Base-by-base conservation (phyloP, 2,329 filamentous ascomycete species). In the Aspergillus sp. region DNA sequence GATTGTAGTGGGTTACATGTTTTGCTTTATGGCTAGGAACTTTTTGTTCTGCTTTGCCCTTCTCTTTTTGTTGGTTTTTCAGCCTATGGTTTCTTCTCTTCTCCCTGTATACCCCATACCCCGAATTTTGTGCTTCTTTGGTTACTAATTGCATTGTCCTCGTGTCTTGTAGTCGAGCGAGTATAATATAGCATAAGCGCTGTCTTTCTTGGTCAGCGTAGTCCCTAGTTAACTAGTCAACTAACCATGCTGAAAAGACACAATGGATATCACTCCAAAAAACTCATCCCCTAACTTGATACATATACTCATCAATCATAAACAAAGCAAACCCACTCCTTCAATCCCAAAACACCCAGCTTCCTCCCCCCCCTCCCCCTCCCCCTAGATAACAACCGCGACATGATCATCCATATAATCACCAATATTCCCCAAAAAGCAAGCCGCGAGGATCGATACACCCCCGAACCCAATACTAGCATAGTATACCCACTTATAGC, bases 401-500 rank as follows among this genome's bases (percentile, higher is more conserved):
- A 86, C 79, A 71, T 84, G 80, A 61, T 86, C 81, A 68, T 84
- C 81, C 81, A 87, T 84, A 63, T 84, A 85, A 69, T 80, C 73
- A 42, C 75, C 77, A 56, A 89, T 86, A 65, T 87, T 81, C 1
- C 83, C 84, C 69, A 89, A 71, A 63, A 87, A 85, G 57, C 82
- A 77, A 56, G 83, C 81, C 0, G 85, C 79, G n/a, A 87, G 54
- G 52, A 88, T 84, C 5, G 82, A 81, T 0, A 86, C 69, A 0
- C 63, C 77, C 0, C 87, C 87, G 70, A 88, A 89, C 0, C 81
- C 85, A 68, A 89, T 86, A 69, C 84, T 87, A 26, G 80, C 78
- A 70, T 85, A 84, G 68, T 87, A 89, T 3, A 87, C 85, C 67
- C 79, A 87, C 51, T 82, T 81, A 63, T 88, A 89, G 10, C 81